phyloP scores from a whole-genome alignment of 1,284 basidiomycete species.

The Puccinia coronata region DNA sequence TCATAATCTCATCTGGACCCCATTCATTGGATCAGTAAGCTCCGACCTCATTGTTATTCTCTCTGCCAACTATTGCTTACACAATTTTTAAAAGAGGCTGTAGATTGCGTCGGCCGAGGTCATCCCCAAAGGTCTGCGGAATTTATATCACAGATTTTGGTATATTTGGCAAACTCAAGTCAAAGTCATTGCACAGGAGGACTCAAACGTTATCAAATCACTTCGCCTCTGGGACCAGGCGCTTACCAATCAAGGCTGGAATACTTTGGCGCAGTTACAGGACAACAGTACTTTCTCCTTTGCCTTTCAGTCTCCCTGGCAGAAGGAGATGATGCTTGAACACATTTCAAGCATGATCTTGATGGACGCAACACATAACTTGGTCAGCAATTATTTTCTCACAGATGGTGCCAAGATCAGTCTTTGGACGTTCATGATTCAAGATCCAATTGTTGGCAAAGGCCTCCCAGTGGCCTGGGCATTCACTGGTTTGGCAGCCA shows the following conservation, averaged over 20 bases:
- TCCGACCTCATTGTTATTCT: background rate
- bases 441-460: background rate
- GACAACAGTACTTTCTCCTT: background rate
- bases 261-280: background rate
- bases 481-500: background rate
- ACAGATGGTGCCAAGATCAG: background rate
- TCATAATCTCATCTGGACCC: background rate
- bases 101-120: too few relatives aligned
- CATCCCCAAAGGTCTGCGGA: background rate
- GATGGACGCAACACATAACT: background rate
- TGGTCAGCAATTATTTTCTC: background rate
- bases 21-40: background rate
- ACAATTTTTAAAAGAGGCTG: background rate
- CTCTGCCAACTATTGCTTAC: background rate
- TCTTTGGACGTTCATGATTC: background rate
- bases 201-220: background rate
- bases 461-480: background rate
- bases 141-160: background rate
- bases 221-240: background rate
- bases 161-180: background rate
- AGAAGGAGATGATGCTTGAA: background rate
- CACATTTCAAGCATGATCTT: too few relatives aligned
- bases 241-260: background rate
- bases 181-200: background rate
- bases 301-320: background rate